A percentile compares a stretch with the other conserved stretches of the same genome.
Conservation (phyloP, 2,329 filamentous ascomycete species). For the Beauveria varroae region DNA sequence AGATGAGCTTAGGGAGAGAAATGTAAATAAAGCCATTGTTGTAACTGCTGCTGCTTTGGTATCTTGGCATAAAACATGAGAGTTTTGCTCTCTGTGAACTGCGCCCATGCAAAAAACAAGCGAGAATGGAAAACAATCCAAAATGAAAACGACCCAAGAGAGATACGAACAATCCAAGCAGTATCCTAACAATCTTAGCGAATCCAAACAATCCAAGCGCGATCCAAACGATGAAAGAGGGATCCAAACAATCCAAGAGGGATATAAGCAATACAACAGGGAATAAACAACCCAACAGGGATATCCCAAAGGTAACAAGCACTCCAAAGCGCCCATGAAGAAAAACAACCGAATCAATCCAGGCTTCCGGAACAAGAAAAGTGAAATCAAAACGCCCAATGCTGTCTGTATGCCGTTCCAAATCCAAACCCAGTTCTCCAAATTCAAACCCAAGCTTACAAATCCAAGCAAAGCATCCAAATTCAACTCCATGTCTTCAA, state of each 20-base stretch:
- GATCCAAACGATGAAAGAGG: background rate
- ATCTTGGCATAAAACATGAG: constrained; percentile 10
- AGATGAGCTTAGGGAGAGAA: constrained; percentile 14
- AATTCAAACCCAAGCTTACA: background rate
- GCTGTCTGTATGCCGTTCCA: constrained; percentile 1
- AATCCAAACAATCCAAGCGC: constrained; percentile 8
- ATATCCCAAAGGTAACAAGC: background rate
- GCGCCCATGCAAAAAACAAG: background rate
- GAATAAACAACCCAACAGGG: too few relatives aligned
- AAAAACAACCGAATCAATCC: background rate
- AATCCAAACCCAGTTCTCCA: constrained; percentile 6
- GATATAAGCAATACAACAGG: background rate
- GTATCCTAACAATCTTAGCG: background rate
- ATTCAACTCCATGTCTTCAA: too few relatives aligned
- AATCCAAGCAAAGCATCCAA: too few relatives aligned
- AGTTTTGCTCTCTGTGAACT: background rate
- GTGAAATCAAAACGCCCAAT: background rate
- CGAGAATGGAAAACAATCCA: background rate
- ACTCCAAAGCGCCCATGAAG: background rate
- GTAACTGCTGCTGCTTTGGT: constrained; percentile 17
- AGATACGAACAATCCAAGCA: background rate
- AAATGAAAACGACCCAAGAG: background rate
- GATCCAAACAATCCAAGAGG: background rate
- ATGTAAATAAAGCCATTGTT: constrained; percentile 10
- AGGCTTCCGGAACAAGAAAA: background rate